phyloP scores from a whole-genome alignment of 441 rosid species.

The Populus hybrid region DNA sequence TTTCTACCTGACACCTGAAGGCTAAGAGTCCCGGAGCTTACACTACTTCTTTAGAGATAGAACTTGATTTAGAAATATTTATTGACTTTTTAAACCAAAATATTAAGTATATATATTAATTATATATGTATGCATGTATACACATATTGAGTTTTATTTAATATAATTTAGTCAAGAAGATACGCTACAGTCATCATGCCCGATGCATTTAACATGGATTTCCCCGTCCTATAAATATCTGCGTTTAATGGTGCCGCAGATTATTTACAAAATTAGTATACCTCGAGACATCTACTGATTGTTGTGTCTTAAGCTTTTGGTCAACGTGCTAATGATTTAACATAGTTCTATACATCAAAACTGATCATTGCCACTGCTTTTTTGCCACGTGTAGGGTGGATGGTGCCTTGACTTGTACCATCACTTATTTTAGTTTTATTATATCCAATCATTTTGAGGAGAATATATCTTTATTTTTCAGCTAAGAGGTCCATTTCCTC shows the following conservation, averaged over 20 bases:
- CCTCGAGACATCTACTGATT: conserved; percentile 3
- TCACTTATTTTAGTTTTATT: not conserved
- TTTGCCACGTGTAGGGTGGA: conserved; percentile 13
- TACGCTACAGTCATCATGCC: conserved; percentile 10
- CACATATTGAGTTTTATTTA: not conserved
- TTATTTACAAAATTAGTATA: not conserved
- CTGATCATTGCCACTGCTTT: not conserved
- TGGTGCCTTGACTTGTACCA: not conserved
- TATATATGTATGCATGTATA: no score
- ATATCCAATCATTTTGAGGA: not conserved
- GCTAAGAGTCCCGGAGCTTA: conserved; percentile 17
- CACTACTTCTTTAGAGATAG: conserved; percentile 13
- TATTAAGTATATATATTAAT: not conserved
- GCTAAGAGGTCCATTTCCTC: conserved; percentile 28
- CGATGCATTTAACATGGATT: conserved; percentile 10
- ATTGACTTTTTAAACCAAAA: conserved; percentile 14
- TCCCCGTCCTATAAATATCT: conserved; percentile 1
- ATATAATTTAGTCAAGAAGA: conserved; percentile 1
- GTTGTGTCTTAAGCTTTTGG: conserved; percentile 18
- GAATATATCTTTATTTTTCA: conserved; percentile 20
- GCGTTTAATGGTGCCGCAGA: not conserved
- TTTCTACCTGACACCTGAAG: conserved; percentile 23
- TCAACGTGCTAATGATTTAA: conserved; percentile 18
- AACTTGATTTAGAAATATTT: conserved; percentile 27
- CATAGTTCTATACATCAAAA: not conserved